phyloP scores from a whole-genome alignment of 1,284 basidiomycete species.

The Ustilago loliicola region DNA sequence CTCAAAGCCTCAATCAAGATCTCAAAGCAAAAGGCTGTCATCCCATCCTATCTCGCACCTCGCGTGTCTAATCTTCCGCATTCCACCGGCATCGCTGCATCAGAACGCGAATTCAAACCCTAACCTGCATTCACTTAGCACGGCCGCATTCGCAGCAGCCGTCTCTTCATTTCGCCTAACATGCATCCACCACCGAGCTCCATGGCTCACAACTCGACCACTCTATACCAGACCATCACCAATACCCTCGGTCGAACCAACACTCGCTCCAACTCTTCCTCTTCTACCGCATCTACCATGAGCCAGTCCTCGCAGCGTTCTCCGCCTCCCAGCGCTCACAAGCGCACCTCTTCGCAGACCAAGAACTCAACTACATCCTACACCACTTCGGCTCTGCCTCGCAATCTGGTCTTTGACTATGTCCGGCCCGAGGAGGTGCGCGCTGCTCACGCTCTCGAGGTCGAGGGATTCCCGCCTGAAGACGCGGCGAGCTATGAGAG shows the following conservation, averaged over 20 bases:
- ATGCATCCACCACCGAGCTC: conserved; percentile 56
- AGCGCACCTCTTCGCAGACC: conserved; percentile 35
- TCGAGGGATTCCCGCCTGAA: conserved; percentile 53
- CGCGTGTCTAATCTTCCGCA: conserved; percentile 1
- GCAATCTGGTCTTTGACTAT: conserved; percentile 57
- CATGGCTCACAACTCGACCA: conserved; percentile 52
- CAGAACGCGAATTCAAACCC: not conserved
- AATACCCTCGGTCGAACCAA: conserved; percentile 39
- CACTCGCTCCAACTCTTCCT: conserved; percentile 49
- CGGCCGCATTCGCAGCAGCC: not conserved
- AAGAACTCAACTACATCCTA: conserved; percentile 10
- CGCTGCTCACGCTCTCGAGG: conserved; percentile 56
- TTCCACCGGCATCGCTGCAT: conserved; percentile 13
- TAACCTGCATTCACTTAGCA: conserved; percentile 9
- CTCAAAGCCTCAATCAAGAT: not conserved
- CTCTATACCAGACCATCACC: conserved; percentile 54
- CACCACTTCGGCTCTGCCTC: conserved; percentile 40
- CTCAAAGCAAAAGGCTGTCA: not conserved
- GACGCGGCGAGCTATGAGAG: conserved; percentile 61
- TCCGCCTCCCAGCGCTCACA: conserved; percentile 32
- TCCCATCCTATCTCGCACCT: not conserved
- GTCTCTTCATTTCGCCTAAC: conserved; percentile 15
- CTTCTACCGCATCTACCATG: conserved; percentile 44
- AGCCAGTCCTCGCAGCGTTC: conserved; percentile 43
- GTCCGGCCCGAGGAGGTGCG: conserved; percentile 60